Percentiles rank a stretch among this genome's conserved stretches.
These are phyloP conservation scores for Diplosphaera chodatii DNA, from an alignment of 139 green algal species.

Conservation along the genomic window DNA sequence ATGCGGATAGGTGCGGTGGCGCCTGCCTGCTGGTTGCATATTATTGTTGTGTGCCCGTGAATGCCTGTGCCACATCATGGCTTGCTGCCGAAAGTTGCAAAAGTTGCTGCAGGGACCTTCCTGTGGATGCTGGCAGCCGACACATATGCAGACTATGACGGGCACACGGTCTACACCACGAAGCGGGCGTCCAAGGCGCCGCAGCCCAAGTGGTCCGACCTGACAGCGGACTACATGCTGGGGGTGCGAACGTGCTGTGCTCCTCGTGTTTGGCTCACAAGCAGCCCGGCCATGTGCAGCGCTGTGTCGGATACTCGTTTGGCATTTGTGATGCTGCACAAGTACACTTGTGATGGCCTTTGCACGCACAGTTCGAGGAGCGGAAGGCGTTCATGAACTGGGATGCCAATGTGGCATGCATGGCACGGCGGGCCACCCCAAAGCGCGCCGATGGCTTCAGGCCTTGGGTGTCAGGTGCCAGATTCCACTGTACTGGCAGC, in stretches of 20 bases:
- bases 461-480: not conserved
- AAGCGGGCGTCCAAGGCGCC: not conserved
- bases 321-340: no score
- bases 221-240: not conserved
- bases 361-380: not conserved
- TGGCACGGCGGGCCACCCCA: not conserved
- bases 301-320: no score
- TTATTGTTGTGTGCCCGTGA: no score
- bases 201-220: not conserved
- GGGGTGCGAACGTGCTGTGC: no score
- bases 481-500: no score
- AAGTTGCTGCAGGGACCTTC: conserved; percentile 4
- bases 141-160: conserved; percentile 34
- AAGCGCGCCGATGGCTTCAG: not conserved
- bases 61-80: no score
- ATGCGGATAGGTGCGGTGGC: no score
- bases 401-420: not conserved
- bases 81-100: no score
- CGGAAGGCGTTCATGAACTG: not conserved
- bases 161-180: conserved; percentile 22
- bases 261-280: no score
- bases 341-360: no score
- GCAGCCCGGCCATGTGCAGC: no score
- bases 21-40: no score
- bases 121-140: conserved; percentile 29